Base-by-base conservation (phyloP, 208 protist genomes). In the Trypanosoma congolense region DNA sequence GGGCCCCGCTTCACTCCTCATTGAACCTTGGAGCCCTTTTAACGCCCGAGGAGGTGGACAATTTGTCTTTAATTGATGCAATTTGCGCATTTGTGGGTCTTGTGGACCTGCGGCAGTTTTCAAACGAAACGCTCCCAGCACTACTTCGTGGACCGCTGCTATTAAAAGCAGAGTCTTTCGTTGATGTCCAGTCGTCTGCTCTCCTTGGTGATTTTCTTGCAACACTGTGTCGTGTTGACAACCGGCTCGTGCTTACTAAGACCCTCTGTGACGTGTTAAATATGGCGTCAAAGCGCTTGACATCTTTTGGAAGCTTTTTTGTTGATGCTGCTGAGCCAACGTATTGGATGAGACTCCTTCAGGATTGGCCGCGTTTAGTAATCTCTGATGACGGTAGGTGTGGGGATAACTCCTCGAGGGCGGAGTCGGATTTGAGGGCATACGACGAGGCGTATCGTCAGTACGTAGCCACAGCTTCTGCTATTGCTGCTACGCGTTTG, bases 41-140 rank as follows among this genome's bases (percentile, higher is more conserved):
- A 19, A 48, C 44, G 3, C 26, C n/a, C 8, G 69, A 66, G 0
- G 77, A 89, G 50, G 35, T 83, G 24, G 2, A 16, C 0, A 51
- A 36, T 8, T 63, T 89, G n/a, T 61, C 66, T 14, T 30, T 71
- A 6, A 29, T 85, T 36, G 67, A 75, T 46, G 56, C 70, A n/a
- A 48, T 79, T 8, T 80, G 75, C 44, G 29, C 42, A n/a, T 78
- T 90, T 46, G 59, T 71, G 33, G 77, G 73, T 9, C 56, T 90
- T 21, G 56, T 80, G 1, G 65, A 76, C 18, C 61, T 90, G 24
- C 64, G 76, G 2, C 82, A 90, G 64, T 81, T 75, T 54, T 56
- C 50, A 24, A 81, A 71, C 43, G 21, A 63, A 35, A 61, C 68
- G 8, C 47, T 74, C 49, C 25, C 26, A 45, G 46, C 48, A 47